Conservation (phyloP, 2,329 filamentous ascomycete species). For the Colletotrichum godetiae region DNA sequence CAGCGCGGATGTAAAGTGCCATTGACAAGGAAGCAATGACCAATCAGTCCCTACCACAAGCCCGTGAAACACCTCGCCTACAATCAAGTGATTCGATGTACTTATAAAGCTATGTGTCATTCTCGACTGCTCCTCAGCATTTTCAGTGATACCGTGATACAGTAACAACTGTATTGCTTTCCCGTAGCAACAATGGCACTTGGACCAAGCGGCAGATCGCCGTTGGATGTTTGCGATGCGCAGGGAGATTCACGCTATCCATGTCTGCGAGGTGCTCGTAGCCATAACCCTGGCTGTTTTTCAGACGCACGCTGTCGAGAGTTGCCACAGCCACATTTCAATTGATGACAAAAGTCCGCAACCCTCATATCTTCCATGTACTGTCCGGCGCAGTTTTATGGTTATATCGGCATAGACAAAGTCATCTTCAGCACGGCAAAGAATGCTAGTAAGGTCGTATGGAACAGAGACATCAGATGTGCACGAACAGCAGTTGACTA, state of each 20-base stretch:
- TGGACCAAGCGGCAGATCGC: conserved; percentile 21
- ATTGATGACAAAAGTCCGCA: neutral
- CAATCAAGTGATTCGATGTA: neutral
- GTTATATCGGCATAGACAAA: no score
- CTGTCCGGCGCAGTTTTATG: no score
- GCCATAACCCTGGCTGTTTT: neutral
- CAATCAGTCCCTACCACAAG: neutral
- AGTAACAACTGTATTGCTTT: neutral
- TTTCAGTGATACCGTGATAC: neutral
- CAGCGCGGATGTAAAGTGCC: no score
- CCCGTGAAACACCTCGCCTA: neutral
- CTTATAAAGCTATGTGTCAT: neutral
- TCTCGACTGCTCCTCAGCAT: neutral
- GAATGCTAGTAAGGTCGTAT: no score
- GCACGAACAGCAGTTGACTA: no score
- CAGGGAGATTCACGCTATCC: conserved; percentile 4
- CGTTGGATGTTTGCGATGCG: conserved; percentile 10
- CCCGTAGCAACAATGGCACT: neutral
- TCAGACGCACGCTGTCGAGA: conserved; percentile 21
- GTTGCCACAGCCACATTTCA: conserved; percentile 9
- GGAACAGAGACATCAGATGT: no score
- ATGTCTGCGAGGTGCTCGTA: neutral
- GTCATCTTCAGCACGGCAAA: no score
- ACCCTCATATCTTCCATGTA: no score
- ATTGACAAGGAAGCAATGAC: neutral